Evolutionary conservation across 108 stramenopile genomes (phyloP).

Genomic region (Nitzschia palea): DNA sequence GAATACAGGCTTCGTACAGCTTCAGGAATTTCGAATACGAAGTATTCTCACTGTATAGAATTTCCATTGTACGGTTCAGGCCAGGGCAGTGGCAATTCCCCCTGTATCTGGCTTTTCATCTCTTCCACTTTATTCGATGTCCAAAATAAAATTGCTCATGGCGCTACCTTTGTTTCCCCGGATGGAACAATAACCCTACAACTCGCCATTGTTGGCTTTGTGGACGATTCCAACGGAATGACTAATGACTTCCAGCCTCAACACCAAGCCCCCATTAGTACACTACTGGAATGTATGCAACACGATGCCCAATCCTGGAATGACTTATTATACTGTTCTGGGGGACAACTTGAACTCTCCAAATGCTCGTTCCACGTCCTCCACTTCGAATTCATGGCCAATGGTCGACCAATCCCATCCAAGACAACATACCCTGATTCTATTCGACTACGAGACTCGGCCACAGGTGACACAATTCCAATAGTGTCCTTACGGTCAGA

Average conservation of each 20-base stretch:
- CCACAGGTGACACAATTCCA: neutral
- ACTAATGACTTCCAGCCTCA: neutral
- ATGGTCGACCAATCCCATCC: neutral
- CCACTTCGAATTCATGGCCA: neutral
- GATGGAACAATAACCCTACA: neutral
- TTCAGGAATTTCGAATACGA: neutral
- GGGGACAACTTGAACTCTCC: neutral
- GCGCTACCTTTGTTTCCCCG: slow-evolving; percentile 1
- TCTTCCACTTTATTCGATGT: neutral
- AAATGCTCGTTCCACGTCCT: neutral
- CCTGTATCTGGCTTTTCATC: neutral
- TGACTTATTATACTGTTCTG: neutral
- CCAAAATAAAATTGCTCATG: neutral
- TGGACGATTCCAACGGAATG: neutral
- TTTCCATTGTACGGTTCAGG: neutral
- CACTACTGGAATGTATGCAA: neutral
- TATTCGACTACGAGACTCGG: neutral
- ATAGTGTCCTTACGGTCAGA: neutral
- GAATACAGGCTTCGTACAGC: neutral
- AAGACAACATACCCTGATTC: neutral
- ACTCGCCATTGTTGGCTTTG: neutral
- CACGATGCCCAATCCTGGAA: slow-evolving; percentile 1
- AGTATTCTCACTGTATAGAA: neutral
- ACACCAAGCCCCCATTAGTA: neutral
- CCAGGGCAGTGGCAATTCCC: neutral